A percentile compares a stretch with the other conserved stretches of the same genome.
Evolutionary conservation across 148 eudicot genomes (phyloP).

Genomic region (Polygonum aviculare): DNA sequence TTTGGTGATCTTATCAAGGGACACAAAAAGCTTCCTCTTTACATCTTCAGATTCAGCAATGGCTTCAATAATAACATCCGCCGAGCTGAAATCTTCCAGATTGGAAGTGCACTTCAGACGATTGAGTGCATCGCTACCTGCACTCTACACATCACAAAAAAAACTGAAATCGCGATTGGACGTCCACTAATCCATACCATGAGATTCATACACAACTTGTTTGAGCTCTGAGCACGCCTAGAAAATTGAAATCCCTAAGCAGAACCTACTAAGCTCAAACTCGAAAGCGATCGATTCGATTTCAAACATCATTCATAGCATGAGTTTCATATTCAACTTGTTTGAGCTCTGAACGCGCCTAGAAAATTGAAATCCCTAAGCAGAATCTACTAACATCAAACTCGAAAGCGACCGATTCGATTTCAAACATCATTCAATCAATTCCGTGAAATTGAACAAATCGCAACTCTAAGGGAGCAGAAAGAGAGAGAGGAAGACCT

Average conservation of each 20-base stretch:
- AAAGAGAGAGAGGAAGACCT: conserved; percentile 24
- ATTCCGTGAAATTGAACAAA: not conserved
- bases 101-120: conserved; percentile 47
- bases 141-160: conserved; percentile 13
- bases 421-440: not conserved
- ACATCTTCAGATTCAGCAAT: conserved; percentile 78
- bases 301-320: not conserved
- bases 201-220: not conserved
- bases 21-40: conserved; percentile 53
- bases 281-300: not conserved
- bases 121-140: conserved; percentile 35
- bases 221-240: not conserved
- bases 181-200: not conserved
- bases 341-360: not conserved
- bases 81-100: conserved; percentile 57
- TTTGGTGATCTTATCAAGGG: conserved; percentile 58
- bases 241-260: not conserved
- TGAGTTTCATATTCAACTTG: not conserved
- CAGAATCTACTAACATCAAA: not conserved
- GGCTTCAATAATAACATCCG: conserved; percentile 79
- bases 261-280: not conserved
- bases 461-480: not conserved
- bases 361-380: not conserved
- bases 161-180: too few species aligned
- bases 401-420: not conserved